These are phyloP conservation scores for Sugiyamaella neomexicana DNA, from an alignment of 1,139 yeast species.

Conservation along the genomic window DNA sequence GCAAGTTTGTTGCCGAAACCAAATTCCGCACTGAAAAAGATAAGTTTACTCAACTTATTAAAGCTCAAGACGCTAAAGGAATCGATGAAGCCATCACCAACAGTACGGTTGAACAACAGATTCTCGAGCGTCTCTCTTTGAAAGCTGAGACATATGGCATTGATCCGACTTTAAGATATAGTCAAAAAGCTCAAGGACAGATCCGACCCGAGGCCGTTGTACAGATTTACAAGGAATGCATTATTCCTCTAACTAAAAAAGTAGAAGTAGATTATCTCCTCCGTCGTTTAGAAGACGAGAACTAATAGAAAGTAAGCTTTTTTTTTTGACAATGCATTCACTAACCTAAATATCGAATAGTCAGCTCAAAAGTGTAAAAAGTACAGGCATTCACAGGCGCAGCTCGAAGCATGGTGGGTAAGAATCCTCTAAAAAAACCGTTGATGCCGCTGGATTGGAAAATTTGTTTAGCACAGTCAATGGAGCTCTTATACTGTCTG, in stretches of 20 bases:
- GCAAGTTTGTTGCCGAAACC: conserved; percentile 95
- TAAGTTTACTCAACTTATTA: conserved; percentile 62
- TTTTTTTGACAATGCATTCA: background rate
- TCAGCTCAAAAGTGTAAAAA: conserved; percentile 84
- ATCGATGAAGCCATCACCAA: conserved; percentile 84
- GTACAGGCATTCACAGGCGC: conserved; percentile 98
- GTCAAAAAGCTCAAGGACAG: conserved; percentile 69
- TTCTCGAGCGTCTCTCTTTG: conserved; percentile 69
- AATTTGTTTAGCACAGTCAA: conserved; percentile 57
- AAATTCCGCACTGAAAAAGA: conserved; percentile 73
- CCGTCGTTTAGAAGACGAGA: conserved; percentile 67
- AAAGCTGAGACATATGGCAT: conserved; percentile 87
- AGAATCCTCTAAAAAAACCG: conserved; percentile 85
- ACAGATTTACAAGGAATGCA: conserved; percentile 77
- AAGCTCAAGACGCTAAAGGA: conserved; percentile 64
- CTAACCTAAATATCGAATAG: conserved; percentile 48
- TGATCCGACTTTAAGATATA: conserved; percentile 74
- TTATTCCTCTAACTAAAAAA: conserved; percentile 90
- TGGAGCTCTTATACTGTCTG: conserved; percentile 49
- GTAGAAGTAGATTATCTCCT: conserved; percentile 91
- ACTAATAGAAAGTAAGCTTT: background rate
- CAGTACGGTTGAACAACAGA: conserved; percentile 78
- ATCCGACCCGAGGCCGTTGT: conserved; percentile 82
- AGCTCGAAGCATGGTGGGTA: conserved; percentile 89
- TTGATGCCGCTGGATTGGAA: conserved; percentile 57